Evolutionary conservation across 768 basidiomycete genomes (phyloP), one percentile per base, ranked within the genome.

Genomic region (Lactarius psammicola): DNA sequence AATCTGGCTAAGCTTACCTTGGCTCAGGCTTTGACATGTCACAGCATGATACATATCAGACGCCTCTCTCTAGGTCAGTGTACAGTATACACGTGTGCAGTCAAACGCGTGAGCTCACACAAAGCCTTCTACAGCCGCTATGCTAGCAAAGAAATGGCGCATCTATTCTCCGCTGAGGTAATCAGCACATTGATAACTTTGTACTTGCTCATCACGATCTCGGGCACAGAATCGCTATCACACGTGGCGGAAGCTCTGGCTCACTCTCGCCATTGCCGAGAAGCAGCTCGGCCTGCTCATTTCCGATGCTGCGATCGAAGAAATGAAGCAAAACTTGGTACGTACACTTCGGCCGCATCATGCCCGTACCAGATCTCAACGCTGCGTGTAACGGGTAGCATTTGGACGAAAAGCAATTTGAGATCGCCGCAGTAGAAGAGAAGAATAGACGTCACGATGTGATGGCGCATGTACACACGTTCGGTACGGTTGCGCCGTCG

Each of bases 391-490:
- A 63, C 40, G 23, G 40, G 15, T 71, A 95, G 94, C 75, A 89
- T 55, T 78, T 98, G 34, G 94, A 94, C 63, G 88, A 85, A 13
- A 85, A 89, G 56, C 97, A 99, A 78, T 96, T 98, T 73, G 89
- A 88, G 69, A 82, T 92, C 60, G 97, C 97, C 1, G 95, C 94
- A 0, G 79, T 84, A 62, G 97, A 99, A 76, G 97, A 99, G 79
- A 98, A 97, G 81, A 97, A 94, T 78, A 80, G 97, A 30, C 84
- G 97, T 15, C 97, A 99, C 79, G 97, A 99, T 77, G 97, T 99
- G 53, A 99, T 99, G 97, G 97, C 97, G 0, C 97, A 99, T 74
- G 97, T 99, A 53, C 94, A 98, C 78, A 97, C 95, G 4, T 99
- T 98, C 75, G 95, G 95, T 5, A 84, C 82, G 54, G 90, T 95